Evolutionary conservation across 345 rosid genomes (phyloP).

Genomic region (Microthlaspi erraticum): DNA sequence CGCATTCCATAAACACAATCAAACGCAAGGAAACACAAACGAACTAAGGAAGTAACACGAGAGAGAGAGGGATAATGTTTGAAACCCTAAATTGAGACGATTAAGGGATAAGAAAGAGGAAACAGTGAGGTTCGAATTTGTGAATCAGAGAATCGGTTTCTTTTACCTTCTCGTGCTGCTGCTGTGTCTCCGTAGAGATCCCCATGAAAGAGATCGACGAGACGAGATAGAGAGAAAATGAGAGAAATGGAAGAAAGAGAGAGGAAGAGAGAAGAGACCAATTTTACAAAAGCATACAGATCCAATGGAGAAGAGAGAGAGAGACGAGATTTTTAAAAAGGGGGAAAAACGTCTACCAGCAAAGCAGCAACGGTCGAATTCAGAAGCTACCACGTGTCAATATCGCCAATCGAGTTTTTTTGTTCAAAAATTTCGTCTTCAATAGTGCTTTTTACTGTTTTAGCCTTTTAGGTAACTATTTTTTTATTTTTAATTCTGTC

Average conservation of each 20-base stretch:
- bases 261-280: neutral
- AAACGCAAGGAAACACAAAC: no score
- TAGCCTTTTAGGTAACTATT: no score
- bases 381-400: no score
- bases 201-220: slow-evolving; percentile 54
- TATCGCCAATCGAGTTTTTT: no score
- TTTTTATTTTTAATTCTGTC: no score
- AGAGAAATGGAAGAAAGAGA: neutral
- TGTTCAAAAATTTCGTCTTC: no score
- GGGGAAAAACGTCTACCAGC: neutral
- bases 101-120: slow-evolving; percentile 1
- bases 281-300: neutral
- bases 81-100: neutral
- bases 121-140: slow-evolving; percentile 11
- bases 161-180: slow-evolving; percentile 53
- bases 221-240: slow-evolving; percentile 33
- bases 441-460: no score
- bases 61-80: neutral
- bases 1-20: neutral
- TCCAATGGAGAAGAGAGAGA: slow-evolving; percentile 9
- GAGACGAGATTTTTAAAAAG: slow-evolving; percentile 1
- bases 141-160: slow-evolving; percentile 1
- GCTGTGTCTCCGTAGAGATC: slow-evolving; percentile 66
- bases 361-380: slow-evolving; percentile 67
- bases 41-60: neutral